Evolutionary conservation across 2,329 filamentous ascomycete genomes (phyloP), one percentile per base, ranked within the genome.

Genomic region (Chalaropsis thielavioides): DNA sequence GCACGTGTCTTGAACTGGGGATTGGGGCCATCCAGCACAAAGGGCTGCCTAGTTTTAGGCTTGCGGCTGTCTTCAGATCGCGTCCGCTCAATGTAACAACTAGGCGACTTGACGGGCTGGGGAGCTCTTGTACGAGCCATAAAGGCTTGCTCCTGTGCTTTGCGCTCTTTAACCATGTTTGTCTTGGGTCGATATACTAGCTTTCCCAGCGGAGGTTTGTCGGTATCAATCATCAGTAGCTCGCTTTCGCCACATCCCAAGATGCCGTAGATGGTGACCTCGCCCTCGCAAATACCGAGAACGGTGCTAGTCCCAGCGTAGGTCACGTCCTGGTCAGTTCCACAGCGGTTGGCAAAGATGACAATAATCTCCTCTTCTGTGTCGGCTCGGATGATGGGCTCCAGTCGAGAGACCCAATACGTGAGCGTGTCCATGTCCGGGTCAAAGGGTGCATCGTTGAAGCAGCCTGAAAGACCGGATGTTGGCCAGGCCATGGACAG

Each of bases 401-500:
- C 83, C 3, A 92, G 77, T 0, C 89, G 80, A n/a, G 83, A 80
- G 0, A 89, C 76, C 89, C 89, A 92, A 70, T 92, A 92, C 0
- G 82, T 81, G 8, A 92, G 71, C 0, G 87, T 90, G 19, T 88
- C 83, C 74, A 88, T 79, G 69, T 92, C 88, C 0, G 88, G 86
- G 58, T 84, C 80, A 0, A 78, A 71, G 0, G 81, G 82, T 68
- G 68, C 75, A n/a, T 69, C 77, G 64, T 70, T 82, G 71, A 76
- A 83, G 7, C 65, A 64, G 13, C 70, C 76, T 1, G 73, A 77
- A 69, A 77, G 79, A 67, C 78, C 83, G 63, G 72, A 76, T 1
- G 87, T 90, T 41, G 88, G 77, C 88, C 88, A 92, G 0, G 89
- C 87, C 88, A 92, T 91, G 2, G 82, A 83, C 0, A 92, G 69